Evolutionary conservation across 139 green algal species (phyloP).

Genomic region (Chloropicon primus): DNA sequence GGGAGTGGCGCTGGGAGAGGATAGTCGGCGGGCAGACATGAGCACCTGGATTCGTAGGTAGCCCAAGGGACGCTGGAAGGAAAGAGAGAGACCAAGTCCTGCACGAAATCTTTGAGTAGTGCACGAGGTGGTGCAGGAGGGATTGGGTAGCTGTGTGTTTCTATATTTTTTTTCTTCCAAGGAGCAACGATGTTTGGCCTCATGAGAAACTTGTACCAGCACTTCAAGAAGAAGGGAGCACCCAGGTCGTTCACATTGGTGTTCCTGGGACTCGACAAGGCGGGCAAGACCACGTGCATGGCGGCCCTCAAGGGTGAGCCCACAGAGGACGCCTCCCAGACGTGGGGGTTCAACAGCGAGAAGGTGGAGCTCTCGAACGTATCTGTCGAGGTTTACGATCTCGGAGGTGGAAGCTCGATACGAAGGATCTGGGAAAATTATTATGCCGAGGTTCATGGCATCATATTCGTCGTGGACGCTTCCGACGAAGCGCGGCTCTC

Average conservation of each 20-base stretch:
- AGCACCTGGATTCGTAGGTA: too few relatives aligned
- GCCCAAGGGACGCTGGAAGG: too few relatives aligned
- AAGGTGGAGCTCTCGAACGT: not conserved
- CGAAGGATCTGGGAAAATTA: slow-evolving; percentile 38
- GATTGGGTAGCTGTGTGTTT: too few relatives aligned
- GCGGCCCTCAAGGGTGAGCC: slow-evolving; percentile 20
- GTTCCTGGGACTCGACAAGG: slow-evolving; percentile 33
- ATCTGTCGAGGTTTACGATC: slow-evolving; percentile 32
- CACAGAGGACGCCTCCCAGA: not conserved
- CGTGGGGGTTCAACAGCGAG: slow-evolving; percentile 11
- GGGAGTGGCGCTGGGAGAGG: too few relatives aligned
- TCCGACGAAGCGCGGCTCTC: slow-evolving; percentile 25
- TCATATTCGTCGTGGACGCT: slow-evolving; percentile 40
- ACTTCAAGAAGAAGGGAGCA: not conserved
- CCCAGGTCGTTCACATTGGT: slow-evolving; percentile 13
- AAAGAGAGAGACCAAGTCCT: too few relatives aligned
- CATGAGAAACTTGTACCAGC: not conserved
- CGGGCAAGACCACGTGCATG: slow-evolving; percentile 35
- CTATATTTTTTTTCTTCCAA: too few relatives aligned
- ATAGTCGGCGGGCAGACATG: too few relatives aligned
- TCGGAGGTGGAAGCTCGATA: slow-evolving; percentile 33
- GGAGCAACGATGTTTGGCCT: not conserved
- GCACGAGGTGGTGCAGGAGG: too few relatives aligned
- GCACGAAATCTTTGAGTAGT: too few relatives aligned
- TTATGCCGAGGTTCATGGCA: slow-evolving; percentile 33